Percentiles rank a stretch among this genome's conserved stretches.
These are phyloP conservation scores for Teratosphaeria epicoccoides DNA, from an alignment of 2,329 filamentous ascomycete genomes.

Conservation along the genomic window DNA sequence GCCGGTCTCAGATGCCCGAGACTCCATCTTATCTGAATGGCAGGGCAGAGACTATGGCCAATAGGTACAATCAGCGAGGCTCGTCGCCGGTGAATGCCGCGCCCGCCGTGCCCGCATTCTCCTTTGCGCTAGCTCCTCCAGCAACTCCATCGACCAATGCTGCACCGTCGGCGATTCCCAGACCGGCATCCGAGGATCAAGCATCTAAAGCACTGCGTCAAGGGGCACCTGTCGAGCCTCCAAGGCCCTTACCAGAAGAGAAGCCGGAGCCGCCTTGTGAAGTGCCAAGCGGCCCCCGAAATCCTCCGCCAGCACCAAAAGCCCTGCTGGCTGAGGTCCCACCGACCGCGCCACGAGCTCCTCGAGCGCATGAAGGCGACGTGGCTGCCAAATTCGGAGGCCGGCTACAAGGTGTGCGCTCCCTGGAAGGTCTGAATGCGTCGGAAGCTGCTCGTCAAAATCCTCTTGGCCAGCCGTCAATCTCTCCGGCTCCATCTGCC, in stretches of 20 bases:
- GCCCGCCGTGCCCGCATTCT: slow-evolving; percentile 45
- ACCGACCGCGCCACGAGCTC: slow-evolving; percentile 23
- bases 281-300: slow-evolving; percentile 28
- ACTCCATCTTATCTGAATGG: slow-evolving; percentile 35
- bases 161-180: not conserved
- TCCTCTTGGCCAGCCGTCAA: slow-evolving; percentile 9
- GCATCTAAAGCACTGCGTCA: not conserved
- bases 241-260: not conserved
- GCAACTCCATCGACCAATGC: slow-evolving; percentile 5
- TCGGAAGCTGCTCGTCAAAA: not conserved
- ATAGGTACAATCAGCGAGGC: slow-evolving; percentile 37
- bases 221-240: not conserved
- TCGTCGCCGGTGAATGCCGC: slow-evolving; percentile 44
- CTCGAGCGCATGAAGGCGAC: slow-evolving; percentile 21
- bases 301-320: slow-evolving; percentile 30
- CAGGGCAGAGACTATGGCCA: slow-evolving; percentile 36
- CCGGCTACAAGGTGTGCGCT: slow-evolving; percentile 21
- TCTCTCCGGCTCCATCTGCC: slow-evolving; percentile 13
- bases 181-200: not conserved
- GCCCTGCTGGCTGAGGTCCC: slow-evolving; percentile 18
- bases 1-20: slow-evolving; percentile 28
- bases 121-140: slow-evolving; percentile 22
- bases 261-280: slow-evolving; percentile 11
- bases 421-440: slow-evolving; percentile 16
- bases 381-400: slow-evolving; percentile 11